Base-by-base conservation (phyloP, 352 stramenopile species). In the Peronospora belbahrii region DNA sequence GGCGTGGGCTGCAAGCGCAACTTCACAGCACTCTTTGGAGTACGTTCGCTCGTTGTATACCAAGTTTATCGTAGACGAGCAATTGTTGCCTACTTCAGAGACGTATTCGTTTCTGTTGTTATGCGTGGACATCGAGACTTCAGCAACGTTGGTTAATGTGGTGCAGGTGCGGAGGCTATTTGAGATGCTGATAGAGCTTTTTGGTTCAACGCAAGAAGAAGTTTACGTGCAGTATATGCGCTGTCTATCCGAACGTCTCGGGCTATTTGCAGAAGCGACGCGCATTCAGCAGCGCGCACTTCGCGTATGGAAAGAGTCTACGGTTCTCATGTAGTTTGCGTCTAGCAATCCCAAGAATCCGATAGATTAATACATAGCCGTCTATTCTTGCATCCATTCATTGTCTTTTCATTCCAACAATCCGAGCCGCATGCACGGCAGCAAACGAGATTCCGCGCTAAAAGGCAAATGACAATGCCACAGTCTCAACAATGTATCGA, bases 401-500 rank as follows among this genome's bases (percentile, higher is more conserved):
- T n/a, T n/a, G n/a, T n/a, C n/a, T n/a, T n/a, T n/a, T n/a, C n/a
- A n/a, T n/a, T n/a, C n/a, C n/a, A n/a, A n/a, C n/a, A n/a, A n/a
- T n/a, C 54, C 19, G 52, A 98, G 42, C 93, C 93, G 63, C 95
- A 98, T 36, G 95, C 88, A 48, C 92, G 87, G 71, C 95, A 98
- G 48, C 92, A 84, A 48, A 98, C 95, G 19, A 90, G 88, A 74
- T 98, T 93, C 48, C 88, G 85, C 41, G 88, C 88, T 55, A 94
- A 97, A 59, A 98, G 88, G 53, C 97, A 84, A 71, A 97, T 97
- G 44, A 92, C 73, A 50, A 95, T 92, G 34, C 91, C 92, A 65
- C 95, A 98, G 79, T 98, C 95, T 20, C 95, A 93, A 61, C 95
- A 98, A 97, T 94, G 78, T 98, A 98, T 70, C 97, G 96, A 53